Conservation (phyloP, 2,329 filamentous ascomycete genomes). For the Fusarium robinianum region DNA sequence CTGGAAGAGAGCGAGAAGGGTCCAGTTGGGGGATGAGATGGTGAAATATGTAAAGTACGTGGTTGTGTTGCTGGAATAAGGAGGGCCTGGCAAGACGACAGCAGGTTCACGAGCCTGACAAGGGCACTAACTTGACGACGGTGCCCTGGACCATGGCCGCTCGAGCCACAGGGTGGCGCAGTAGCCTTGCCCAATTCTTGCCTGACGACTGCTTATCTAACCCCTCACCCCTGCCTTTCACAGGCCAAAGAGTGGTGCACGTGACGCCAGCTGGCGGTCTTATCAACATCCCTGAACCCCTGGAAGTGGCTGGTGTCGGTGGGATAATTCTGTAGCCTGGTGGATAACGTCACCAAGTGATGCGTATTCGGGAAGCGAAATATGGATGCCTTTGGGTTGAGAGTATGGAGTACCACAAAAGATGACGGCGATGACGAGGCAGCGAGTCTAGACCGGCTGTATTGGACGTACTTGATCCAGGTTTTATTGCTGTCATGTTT, state of each 20-base stretch:
- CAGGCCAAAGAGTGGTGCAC: constrained; percentile 9
- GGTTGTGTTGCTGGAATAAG: constrained; percentile 38
- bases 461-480: too few relatives aligned
- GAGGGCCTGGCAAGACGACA: constrained; percentile 41
- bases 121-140: constrained; percentile 36
- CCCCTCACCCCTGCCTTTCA: constrained; percentile 4
- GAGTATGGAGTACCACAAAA: constrained; percentile 3
- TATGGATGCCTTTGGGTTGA: constrained; percentile 20
- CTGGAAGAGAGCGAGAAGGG: constrained; percentile 11
- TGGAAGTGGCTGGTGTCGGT: constrained; percentile 27
- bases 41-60: constrained; percentile 30
- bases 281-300: too few relatives aligned
- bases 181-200: constrained; percentile 10
- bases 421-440: constrained; percentile 1
- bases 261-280: too few relatives aligned
- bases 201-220: background rate
- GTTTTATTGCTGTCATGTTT: too few relatives aligned
- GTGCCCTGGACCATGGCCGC: constrained; percentile 24
- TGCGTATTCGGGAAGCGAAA: constrained; percentile 15
- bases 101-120: constrained; percentile 41
- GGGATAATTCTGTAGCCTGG: constrained; percentile 32
- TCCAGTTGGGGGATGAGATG: constrained; percentile 21
- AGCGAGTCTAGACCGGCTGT: constrained; percentile 3
- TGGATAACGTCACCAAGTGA: constrained; percentile 31
- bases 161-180: constrained; percentile 37